phyloP scores from a whole-genome alignment of 768 basidiomycete genomes.

The Kwoniella europaea region DNA sequence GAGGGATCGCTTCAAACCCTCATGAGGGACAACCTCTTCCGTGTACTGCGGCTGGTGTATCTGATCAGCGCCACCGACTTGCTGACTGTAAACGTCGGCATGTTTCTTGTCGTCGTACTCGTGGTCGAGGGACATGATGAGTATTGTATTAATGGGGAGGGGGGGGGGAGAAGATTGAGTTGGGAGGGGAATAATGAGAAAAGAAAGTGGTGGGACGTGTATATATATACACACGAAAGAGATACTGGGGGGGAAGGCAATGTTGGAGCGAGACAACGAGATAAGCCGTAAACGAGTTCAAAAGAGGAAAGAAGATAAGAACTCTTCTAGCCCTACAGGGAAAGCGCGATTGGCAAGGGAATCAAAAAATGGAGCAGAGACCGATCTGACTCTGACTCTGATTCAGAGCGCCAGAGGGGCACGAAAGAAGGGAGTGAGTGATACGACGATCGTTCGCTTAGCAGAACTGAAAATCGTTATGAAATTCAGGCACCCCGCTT shows the following conservation, averaged over 20 bases:
- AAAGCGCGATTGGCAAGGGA: background rate
- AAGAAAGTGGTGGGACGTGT: background rate
- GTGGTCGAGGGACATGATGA: conserved; percentile 15
- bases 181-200: background rate
- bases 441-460: conserved; percentile 1
- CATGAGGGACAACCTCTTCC: conserved; percentile 2
- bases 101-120: conserved; percentile 32
- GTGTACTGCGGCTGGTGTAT: background rate
- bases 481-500: background rate
- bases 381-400: background rate
- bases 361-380: background rate
- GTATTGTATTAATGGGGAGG: background rate
- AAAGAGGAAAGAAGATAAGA: conserved; percentile 8
- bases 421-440: background rate
- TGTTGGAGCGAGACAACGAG: conserved; percentile 5
- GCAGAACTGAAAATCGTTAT: background rate
- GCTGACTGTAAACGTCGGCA: conserved; percentile 20
- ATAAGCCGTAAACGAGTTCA: conserved; percentile 16
- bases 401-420: too few relatives aligned
- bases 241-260: background rate
- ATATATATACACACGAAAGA: conserved; percentile 5
- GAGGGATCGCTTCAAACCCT: conserved; percentile 34
- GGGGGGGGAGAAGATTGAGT: background rate
- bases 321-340: conserved; percentile 11
- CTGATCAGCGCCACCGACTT: conserved; percentile 16